Conservation (phyloP, 495 filamentous ascomycete species). For the Penicillium silybi region DNA sequence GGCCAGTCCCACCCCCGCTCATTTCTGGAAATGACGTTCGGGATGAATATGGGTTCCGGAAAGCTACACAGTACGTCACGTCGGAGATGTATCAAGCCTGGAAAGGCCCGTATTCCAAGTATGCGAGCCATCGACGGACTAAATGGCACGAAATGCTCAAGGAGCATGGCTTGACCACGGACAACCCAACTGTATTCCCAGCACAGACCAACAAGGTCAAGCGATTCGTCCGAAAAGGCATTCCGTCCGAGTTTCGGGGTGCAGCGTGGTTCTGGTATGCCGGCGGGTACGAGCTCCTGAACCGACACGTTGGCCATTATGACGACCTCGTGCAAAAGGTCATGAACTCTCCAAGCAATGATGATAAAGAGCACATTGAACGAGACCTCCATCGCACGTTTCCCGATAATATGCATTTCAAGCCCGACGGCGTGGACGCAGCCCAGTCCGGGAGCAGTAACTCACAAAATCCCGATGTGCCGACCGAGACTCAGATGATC, state of each 20-base stretch:
- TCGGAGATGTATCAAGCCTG: constrained; percentile 77
- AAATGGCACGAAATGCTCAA: constrained; percentile 81
- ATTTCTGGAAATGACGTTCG: constrained; percentile 39
- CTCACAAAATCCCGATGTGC: constrained; percentile 28
- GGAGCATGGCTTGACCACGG: constrained; percentile 68
- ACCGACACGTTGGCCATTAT: constrained; percentile 71
- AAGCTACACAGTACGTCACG: constrained; percentile 75
- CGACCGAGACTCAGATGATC: constrained; percentile 72
- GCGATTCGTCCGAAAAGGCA: constrained; percentile 89
- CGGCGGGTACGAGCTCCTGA: constrained; percentile 74
- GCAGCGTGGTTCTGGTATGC: constrained; percentile 97
- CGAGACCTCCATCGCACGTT: constrained; percentile 94
- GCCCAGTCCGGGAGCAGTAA: constrained; percentile 27
- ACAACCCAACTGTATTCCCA: constrained; percentile 74
- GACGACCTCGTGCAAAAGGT: constrained; percentile 60
- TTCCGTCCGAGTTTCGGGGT: constrained; percentile 87
- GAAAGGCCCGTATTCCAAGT: constrained; percentile 65
- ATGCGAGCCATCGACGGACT: constrained; percentile 62
- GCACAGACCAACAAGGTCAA: constrained; percentile 76
- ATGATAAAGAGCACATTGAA: constrained; percentile 87
- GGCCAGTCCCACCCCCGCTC: constrained; percentile 37
- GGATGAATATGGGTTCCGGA: constrained; percentile 91
- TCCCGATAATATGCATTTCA: constrained; percentile 90
- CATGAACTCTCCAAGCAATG: constrained; percentile 57
- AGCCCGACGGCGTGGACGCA: constrained; percentile 53